phyloP scores from a whole-genome alignment of 2,329 filamentous ascomycete species.

The Verruconis gallopava region DNA sequence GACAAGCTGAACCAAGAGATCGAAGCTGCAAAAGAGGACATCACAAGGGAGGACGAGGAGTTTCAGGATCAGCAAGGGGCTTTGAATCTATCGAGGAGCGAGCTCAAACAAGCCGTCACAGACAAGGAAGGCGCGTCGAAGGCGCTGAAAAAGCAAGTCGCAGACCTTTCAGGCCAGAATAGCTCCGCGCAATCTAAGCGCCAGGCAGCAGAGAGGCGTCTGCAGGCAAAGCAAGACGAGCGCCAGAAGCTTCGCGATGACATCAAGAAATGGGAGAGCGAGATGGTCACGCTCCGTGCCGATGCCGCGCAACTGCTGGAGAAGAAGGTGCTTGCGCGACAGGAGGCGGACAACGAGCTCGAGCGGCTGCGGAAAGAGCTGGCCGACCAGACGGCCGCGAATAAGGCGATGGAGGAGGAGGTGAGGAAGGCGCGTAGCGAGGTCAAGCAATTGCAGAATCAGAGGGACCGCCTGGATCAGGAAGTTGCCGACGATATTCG shows the following conservation, averaged over 20 bases:
- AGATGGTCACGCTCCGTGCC: slow-evolving; percentile 42
- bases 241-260: slow-evolving; percentile 57
- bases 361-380: slow-evolving; percentile 28
- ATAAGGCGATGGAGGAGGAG: slow-evolving; percentile 57
- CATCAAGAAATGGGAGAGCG: slow-evolving; percentile 54
- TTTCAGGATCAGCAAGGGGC: slow-evolving; percentile 31
- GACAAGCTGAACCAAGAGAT: slow-evolving; percentile 72
- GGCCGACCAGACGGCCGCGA: slow-evolving; percentile 29
- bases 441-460: slow-evolving; percentile 61
- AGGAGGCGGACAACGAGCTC: slow-evolving; percentile 26
- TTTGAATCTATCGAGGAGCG: slow-evolving; percentile 64
- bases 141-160: slow-evolving; percentile 69
- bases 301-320: slow-evolving; percentile 37
- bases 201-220: slow-evolving; percentile 58
- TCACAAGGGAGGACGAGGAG: slow-evolving; percentile 46
- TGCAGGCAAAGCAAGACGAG: slow-evolving; percentile 57
- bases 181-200: slow-evolving; percentile 67
- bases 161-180: slow-evolving; percentile 68
- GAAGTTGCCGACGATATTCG: slow-evolving; percentile 30
- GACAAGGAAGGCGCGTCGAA: slow-evolving; percentile 86
- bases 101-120: slow-evolving; percentile 62
- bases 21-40: slow-evolving; percentile 60
- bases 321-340: slow-evolving; percentile 25
- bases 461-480: slow-evolving; percentile 42
- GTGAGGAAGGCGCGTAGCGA: slow-evolving; percentile 57